phyloP scores from a whole-genome alignment of 208 protist genomes.

The Leishmania turanica region DNA sequence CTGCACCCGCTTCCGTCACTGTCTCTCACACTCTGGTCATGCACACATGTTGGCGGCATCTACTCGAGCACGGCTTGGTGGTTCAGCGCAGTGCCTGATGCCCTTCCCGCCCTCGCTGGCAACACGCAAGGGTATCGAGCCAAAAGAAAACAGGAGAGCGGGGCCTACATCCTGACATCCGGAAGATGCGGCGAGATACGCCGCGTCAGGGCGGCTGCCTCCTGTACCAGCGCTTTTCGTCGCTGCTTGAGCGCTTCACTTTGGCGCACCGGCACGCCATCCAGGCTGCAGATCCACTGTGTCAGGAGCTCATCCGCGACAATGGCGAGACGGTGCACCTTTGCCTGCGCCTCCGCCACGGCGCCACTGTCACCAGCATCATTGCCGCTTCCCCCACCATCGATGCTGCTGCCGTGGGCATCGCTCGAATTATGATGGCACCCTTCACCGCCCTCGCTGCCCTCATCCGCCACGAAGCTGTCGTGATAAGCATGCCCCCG shows the following conservation, averaged over 20 bases:
- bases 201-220: slow-evolving; percentile 35
- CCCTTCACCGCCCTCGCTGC: background rate
- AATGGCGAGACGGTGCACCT: slow-evolving; percentile 36
- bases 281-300: slow-evolving; percentile 62
- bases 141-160: background rate
- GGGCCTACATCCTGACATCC: background rate
- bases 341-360: slow-evolving; percentile 18
- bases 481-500: background rate
- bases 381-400: slow-evolving; percentile 4
- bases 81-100: background rate
- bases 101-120: background rate
- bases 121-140: background rate
- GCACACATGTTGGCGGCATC: background rate
- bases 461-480: background rate
- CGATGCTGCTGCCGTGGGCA: slow-evolving; percentile 3
- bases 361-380: background rate
- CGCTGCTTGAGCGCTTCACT: slow-evolving; percentile 42
- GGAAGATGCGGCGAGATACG: slow-evolving; percentile 48
- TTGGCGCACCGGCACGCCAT: slow-evolving; percentile 56
- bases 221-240: slow-evolving; percentile 45
- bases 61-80: background rate
- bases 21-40: background rate
- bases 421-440: background rate
- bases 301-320: slow-evolving; percentile 79
- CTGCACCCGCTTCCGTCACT: background rate